These are phyloP conservation scores for Auricularia sp. DNA, from an alignment of 768 basidiomycete species.

Conservation along the genomic window DNA sequence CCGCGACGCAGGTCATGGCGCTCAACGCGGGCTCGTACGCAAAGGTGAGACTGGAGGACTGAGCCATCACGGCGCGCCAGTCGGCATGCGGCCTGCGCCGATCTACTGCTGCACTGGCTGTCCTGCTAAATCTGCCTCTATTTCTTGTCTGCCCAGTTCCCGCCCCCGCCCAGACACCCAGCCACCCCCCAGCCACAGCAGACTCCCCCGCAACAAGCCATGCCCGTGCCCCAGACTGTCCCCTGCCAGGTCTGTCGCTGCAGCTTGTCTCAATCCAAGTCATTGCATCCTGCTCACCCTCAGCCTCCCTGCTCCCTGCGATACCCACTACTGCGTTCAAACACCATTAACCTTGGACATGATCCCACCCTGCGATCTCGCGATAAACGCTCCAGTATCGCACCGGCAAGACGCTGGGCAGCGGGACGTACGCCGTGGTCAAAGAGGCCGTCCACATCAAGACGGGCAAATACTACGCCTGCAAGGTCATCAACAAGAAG, in stretches of 20 bases:
- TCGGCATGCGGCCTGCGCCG: neutral
- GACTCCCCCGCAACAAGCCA: neutral
- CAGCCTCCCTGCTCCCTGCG: neutral
- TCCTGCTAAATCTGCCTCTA: neutral
- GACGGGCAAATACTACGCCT: conserved; percentile 90
- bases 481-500: conserved; percentile 99
- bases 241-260: conserved; percentile 33
- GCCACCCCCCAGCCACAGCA: neutral
- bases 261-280: neutral
- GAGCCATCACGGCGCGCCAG: neutral
- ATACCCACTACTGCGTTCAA: neutral
- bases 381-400: conserved; percentile 47
- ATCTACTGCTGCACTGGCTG: neutral
- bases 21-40: neutral
- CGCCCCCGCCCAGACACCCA: neutral
- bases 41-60: neutral
- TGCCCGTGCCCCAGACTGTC: conserved; percentile 26
- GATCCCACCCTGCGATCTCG: neutral
- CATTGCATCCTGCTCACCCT: neutral
- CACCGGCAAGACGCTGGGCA: conserved; percentile 79
- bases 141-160: neutral
- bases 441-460: conserved; percentile 93
- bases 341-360: neutral
- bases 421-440: conserved; percentile 90
- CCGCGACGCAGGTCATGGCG: neutral